Percentiles rank a stretch among this genome's conserved stretches.
These are phyloP conservation scores for Hermanozyma aechmeae DNA, from an alignment of 805 yeast species.

Conservation along the genomic window DNA sequence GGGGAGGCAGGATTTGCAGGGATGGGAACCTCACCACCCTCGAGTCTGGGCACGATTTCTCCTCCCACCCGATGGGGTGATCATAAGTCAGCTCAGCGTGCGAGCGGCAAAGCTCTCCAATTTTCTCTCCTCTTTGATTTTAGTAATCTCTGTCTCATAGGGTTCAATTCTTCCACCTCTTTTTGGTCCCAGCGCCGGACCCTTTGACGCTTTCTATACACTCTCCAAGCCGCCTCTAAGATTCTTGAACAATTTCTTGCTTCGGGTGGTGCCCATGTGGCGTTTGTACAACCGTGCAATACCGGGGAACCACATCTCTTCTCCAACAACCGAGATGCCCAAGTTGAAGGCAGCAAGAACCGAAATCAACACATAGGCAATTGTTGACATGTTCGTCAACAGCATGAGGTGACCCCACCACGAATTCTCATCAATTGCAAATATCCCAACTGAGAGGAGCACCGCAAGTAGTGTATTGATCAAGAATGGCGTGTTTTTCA, in stretches of 20 bases:
- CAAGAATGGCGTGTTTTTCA: constrained; percentile 63
- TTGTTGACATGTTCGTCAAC: constrained; percentile 48
- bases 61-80: too few relatives aligned
- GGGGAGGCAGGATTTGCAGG: too few relatives aligned
- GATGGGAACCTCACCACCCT: too few relatives aligned
- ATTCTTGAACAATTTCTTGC: constrained; percentile 25
- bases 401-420: constrained; percentile 65
- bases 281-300: constrained; percentile 33
- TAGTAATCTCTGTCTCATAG: too few relatives aligned
- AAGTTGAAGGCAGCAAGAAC: constrained; percentile 41
- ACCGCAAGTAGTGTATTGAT: constrained; percentile 45
- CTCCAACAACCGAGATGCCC: constrained; percentile 35
- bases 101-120: too few relatives aligned
- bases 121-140: too few relatives aligned
- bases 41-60: too few relatives aligned
- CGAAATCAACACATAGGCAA: constrained; percentile 45
- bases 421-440: constrained; percentile 44
- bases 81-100: too few relatives aligned
- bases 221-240: too few relatives aligned
- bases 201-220: too few relatives aligned
- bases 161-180: too few relatives aligned
- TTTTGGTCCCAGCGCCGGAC: too few relatives aligned
- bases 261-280: constrained; percentile 13
- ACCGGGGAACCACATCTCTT: constrained; percentile 31
- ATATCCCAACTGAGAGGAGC: constrained; percentile 41